Conservation (phyloP, 345 rosid genomes). For the Salix suchowensis region DNA sequence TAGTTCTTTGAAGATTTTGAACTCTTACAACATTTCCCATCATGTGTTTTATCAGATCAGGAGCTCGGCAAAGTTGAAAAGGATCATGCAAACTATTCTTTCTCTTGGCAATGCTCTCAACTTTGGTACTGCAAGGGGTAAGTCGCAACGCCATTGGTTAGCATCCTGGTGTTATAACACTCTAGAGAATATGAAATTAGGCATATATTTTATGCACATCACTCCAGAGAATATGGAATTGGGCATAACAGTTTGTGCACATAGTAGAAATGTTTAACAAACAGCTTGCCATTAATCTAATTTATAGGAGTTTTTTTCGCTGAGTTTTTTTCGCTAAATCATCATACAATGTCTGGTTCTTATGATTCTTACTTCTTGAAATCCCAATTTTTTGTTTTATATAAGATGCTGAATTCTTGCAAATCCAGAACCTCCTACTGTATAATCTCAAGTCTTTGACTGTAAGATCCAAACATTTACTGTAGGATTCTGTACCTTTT, state of each 20-base stretch:
- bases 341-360: neutral
- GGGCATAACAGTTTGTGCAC: neutral
- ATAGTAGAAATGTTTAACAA: neutral
- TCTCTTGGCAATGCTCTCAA: conserved; percentile 86
- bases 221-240: neutral
- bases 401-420: neutral
- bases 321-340: neutral
- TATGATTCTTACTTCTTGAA: neutral
- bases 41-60: conserved; percentile 46
- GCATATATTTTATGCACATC: neutral
- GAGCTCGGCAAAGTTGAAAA: conserved; percentile 61
- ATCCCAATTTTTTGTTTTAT: neutral
- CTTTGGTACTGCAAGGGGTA: conserved; percentile 90
- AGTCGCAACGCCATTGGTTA: conserved; percentile 14
- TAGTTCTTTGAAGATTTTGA: conserved; percentile 13
- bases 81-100: conserved; percentile 83
- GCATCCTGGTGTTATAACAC: neutral
- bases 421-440: neutral
- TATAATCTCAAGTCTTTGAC: neutral
- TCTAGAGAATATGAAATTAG: neutral
- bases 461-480: neutral
- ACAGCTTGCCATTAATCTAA: neutral
- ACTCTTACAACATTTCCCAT: conserved; percentile 9
- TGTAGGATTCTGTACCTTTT: neutral
- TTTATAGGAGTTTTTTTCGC: neutral